Evolutionary conservation across 345 rosid species (phyloP).

Genomic region (Gossypium stocksii): DNA sequence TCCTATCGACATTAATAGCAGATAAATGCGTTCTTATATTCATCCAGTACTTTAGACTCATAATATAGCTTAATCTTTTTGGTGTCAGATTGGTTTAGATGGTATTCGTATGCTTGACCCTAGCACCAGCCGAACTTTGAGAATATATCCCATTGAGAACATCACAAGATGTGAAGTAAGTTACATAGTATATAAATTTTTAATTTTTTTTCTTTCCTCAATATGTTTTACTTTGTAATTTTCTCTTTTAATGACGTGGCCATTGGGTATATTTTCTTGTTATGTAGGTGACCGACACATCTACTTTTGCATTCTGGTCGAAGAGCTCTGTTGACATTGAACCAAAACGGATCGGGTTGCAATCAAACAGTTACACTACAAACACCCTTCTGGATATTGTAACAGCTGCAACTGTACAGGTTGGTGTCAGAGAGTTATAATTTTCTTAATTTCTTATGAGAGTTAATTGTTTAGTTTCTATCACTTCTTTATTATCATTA

Average conservation of each 20-base stretch:
- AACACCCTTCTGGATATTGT: slow-evolving; percentile 84
- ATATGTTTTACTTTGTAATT: not conserved
- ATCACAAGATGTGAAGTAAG: slow-evolving; percentile 94
- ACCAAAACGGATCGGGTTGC: slow-evolving; percentile 87
- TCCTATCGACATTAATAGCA: not conserved
- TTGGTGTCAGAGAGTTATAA: slow-evolving; percentile 17
- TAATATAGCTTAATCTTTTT: not conserved
- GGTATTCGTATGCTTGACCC: slow-evolving; percentile 98
- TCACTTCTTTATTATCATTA: not conserved
- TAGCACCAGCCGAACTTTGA: slow-evolving; percentile 69
- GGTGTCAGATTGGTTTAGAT: slow-evolving; percentile 87
- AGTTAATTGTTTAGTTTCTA: not conserved
- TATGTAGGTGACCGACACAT: slow-evolving; percentile 61
- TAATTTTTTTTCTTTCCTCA: not conserved
- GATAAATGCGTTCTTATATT: not conserved
- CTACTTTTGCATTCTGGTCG: slow-evolving; percentile 93
- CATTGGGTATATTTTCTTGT: not conserved
- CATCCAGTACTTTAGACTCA: not conserved
- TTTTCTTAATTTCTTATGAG: not conserved
- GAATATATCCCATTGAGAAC: slow-evolving; percentile 92
- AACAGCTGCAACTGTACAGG: slow-evolving; percentile 99
- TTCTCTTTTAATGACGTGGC: not conserved
- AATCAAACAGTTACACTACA: slow-evolving; percentile 85
- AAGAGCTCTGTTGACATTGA: slow-evolving; percentile 91
- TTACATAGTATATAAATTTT: not conserved